phyloP scores from a whole-genome alignment of 495 filamentous ascomycete species.

The Aspergillus nidulans region DNA sequence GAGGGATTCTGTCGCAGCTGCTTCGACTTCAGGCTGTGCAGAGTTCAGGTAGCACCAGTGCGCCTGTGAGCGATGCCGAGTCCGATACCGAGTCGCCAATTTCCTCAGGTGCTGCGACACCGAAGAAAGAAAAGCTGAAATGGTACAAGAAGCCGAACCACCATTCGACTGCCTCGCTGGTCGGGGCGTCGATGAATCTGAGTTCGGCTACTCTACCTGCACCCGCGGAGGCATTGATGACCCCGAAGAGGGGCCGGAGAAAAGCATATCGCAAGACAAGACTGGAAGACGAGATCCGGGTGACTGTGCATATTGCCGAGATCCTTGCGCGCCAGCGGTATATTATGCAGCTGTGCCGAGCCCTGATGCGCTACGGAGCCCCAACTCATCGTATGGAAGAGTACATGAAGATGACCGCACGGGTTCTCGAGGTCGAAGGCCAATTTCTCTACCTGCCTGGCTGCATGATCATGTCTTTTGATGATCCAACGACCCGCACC shows the following conservation, averaged over 20 bases:
- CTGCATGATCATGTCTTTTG: slow-evolving; percentile 94
- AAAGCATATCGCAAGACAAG: slow-evolving; percentile 34
- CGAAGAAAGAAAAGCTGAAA: slow-evolving; percentile 54
- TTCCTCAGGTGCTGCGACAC: slow-evolving; percentile 49
- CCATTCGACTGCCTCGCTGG: slow-evolving; percentile 39
- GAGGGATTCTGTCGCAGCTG: slow-evolving; percentile 40
- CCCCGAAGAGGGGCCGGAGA: slow-evolving; percentile 30
- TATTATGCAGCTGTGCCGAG: slow-evolving; percentile 79
- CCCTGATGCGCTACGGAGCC: slow-evolving; percentile 80
- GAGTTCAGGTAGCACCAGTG: slow-evolving; percentile 21
- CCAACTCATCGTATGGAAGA: slow-evolving; percentile 77
- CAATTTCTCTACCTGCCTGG: slow-evolving; percentile 91
- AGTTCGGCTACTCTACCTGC: slow-evolving; percentile 32
- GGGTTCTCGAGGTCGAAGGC: slow-evolving; percentile 81
- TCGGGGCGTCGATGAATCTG: slow-evolving; percentile 48
- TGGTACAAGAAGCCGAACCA: slow-evolving; percentile 60
- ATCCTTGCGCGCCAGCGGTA: slow-evolving; percentile 81
- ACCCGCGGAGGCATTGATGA: slow-evolving; percentile 24
- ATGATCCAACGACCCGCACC: slow-evolving; percentile 83
- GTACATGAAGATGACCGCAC: slow-evolving; percentile 87
- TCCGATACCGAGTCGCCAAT: slow-evolving; percentile 37
- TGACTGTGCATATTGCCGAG: slow-evolving; percentile 85
- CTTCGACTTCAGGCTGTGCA: slow-evolving; percentile 36
- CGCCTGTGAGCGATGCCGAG: slow-evolving; percentile 34
- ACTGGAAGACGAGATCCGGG: slow-evolving; percentile 65